These are phyloP conservation scores for Colletotrichum sp. DNA, from an alignment of 2,329 filamentous ascomycete species.

Conservation along the genomic window DNA sequence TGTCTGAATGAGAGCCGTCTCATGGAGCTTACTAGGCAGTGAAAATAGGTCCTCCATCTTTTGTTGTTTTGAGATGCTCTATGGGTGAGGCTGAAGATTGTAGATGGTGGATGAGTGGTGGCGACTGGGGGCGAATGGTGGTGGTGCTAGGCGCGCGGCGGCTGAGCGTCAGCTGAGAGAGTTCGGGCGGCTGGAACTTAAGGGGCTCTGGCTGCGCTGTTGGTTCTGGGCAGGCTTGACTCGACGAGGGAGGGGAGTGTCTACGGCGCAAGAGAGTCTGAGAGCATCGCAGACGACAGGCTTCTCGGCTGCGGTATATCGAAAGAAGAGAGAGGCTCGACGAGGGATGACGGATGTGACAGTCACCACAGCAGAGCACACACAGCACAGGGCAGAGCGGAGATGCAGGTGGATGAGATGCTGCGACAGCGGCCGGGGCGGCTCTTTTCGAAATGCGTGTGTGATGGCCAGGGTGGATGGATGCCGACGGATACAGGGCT, in stretches of 20 bases:
- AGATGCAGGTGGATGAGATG: background rate
- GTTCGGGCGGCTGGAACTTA: background rate
- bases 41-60: slow-evolving; percentile 23
- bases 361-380: background rate
- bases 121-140: background rate
- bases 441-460: background rate
- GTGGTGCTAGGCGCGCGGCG: background rate
- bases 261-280: background rate
- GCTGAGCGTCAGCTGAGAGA: background rate
- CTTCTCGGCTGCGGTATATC: background rate
- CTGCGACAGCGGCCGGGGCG: background rate
- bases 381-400: background rate
- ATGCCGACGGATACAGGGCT: background rate
- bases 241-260: background rate
- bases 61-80: background rate
- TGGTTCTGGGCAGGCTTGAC: background rate
- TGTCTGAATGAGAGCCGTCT: background rate
- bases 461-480: background rate
- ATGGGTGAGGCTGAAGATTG: background rate
- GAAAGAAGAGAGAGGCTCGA: background rate
- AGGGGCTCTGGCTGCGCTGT: background rate
- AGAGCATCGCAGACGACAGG: background rate
- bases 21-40: slow-evolving; percentile 12
- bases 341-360: background rate
- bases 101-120: background rate